phyloP scores from a whole-genome alignment of 225 moss, liverwort and hornwort species.

The Lunularia cruciata region DNA sequence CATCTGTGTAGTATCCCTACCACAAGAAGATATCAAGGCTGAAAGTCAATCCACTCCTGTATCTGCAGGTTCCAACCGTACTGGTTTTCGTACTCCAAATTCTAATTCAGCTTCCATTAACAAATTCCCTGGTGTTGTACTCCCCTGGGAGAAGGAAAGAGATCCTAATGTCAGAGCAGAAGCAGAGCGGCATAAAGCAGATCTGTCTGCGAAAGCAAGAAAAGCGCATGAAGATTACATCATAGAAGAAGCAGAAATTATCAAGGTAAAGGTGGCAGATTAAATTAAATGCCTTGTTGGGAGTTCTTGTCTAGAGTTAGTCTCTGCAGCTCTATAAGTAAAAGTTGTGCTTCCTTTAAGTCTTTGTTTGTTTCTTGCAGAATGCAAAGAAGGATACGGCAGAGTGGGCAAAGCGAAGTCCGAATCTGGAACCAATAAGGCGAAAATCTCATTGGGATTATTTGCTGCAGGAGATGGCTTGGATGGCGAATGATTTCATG shows the following conservation, averaged over 20 bases:
- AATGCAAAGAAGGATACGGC: conserved; percentile 49
- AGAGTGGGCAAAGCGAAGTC: conserved; percentile 50
- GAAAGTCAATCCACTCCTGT: conserved; percentile 75
- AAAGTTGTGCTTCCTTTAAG: background rate
- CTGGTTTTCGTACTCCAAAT: conserved; percentile 52
- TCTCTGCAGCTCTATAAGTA: background rate
- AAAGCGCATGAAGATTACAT: conserved; percentile 68
- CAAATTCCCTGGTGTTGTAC: conserved; percentile 49
- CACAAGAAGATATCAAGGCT: conserved; percentile 60
- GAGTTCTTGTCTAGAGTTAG: background rate
- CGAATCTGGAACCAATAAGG: conserved; percentile 34
- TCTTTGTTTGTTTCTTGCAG: conserved; percentile 40
- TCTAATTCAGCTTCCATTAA: conserved; percentile 43
- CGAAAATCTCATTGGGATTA: conserved; percentile 78
- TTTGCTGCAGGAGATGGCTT: conserved; percentile 78
- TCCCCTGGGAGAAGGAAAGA: conserved; percentile 68
- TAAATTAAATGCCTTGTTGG: too few species aligned
- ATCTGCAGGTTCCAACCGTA: conserved; percentile 56
- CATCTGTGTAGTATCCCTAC: conserved; percentile 44
- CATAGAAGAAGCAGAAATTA: conserved; percentile 62
- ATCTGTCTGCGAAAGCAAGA: conserved; percentile 46
- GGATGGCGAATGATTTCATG: conserved; percentile 88
- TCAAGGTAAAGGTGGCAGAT: too few species aligned
- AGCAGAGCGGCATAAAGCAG: conserved; percentile 61
- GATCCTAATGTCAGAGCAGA: conserved; percentile 52